These are phyloP conservation scores for Plectosphaerella cucumerina DNA, from an alignment of 2,329 filamentous ascomycete species.

Conservation along the genomic window DNA sequence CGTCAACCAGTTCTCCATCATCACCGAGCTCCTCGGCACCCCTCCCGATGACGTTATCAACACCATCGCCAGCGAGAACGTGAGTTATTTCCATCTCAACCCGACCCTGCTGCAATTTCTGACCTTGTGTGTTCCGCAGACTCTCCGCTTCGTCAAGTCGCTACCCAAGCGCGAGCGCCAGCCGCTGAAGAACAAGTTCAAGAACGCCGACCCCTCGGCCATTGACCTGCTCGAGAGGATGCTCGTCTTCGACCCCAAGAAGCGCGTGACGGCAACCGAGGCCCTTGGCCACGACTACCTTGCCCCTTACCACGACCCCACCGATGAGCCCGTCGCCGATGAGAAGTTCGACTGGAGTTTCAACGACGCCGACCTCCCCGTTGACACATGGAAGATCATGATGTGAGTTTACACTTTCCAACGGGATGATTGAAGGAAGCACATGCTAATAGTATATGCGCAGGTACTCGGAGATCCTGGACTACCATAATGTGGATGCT, in stretches of 20 bases:
- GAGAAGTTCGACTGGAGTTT: slow-evolving; percentile 99
- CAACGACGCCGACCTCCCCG: slow-evolving; percentile 93
- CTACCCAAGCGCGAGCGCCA: slow-evolving; percentile 91
- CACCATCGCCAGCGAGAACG: slow-evolving; percentile 97
- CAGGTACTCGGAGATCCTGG: slow-evolving; percentile 98
- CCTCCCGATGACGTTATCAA: slow-evolving; percentile 98
- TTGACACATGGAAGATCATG: slow-evolving; percentile 99
- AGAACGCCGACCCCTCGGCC: slow-evolving; percentile 80
- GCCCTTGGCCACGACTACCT: slow-evolving; percentile 92
- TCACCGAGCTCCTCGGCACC: slow-evolving; percentile 93
- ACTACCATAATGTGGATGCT: slow-evolving; percentile 91
- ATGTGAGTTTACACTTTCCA: slow-evolving; percentile 60
- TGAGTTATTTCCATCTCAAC: slow-evolving; percentile 39
- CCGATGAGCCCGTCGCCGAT: slow-evolving; percentile 89
- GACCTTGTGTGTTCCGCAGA: slow-evolving; percentile 47
- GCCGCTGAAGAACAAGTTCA: slow-evolving; percentile 84
- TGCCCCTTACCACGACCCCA: slow-evolving; percentile 93
- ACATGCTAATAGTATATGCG: slow-evolving; percentile 9
- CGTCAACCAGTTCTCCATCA: slow-evolving; percentile 99
- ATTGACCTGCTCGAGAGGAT: slow-evolving; percentile 93
- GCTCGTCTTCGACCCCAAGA: slow-evolving; percentile 98
- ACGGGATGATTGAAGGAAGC: background rate
- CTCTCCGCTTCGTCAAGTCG: slow-evolving; percentile 93
- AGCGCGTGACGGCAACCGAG: slow-evolving; percentile 81
- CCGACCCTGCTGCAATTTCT: background rate